Evolutionary conservation across 225 moss, liverwort and hornwort species (phyloP), one percentile per base, ranked within the genome.

Genomic region (Physcomitrium patens): DNA sequence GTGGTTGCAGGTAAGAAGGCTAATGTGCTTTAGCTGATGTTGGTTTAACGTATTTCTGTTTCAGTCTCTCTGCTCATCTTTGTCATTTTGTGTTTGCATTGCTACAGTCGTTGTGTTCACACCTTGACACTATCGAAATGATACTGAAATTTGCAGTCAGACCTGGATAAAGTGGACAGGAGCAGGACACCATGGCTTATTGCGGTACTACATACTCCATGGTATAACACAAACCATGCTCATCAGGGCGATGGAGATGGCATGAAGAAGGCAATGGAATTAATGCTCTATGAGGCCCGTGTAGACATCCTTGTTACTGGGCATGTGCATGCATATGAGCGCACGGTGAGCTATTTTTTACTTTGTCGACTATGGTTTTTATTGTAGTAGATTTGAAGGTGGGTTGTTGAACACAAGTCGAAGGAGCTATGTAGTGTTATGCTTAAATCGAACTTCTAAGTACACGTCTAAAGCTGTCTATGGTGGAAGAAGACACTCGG

Each of bases 251-350:
- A 90, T 20, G 92, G 92, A 67, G 82, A 90, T 75, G 86, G 20
- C n/a, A 92, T 92, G 92, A 73, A 84, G 68, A 41, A 41, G 44
- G 82, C 78, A 1, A 74, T 92, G 81, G 92, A 92, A 72, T 68
- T 77, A 53, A 58, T 90, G 60, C 73, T 92, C 0, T 86, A 89
- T 61, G 76, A 73, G 48, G 87, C 87, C 42, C 76, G 79, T 56
- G 90, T 88, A 13, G 92, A 92, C 67, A 75, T 92, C 48, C 0
- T 92, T 53, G 28, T 92, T 65, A 80, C 52, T 14, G 92, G 92
- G 48, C 92, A 92, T 69, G 90, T 92, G 27, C 92, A 92, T 83
- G 92, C 92, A 12, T 92, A 92, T 24, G 92, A 92, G 77, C 92
- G 92, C 68, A 79, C 81, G 82, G 92, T 92, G 80, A 48, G 75